Conservation (phyloP, 805 yeast genomes). For the Candida alai region DNA sequence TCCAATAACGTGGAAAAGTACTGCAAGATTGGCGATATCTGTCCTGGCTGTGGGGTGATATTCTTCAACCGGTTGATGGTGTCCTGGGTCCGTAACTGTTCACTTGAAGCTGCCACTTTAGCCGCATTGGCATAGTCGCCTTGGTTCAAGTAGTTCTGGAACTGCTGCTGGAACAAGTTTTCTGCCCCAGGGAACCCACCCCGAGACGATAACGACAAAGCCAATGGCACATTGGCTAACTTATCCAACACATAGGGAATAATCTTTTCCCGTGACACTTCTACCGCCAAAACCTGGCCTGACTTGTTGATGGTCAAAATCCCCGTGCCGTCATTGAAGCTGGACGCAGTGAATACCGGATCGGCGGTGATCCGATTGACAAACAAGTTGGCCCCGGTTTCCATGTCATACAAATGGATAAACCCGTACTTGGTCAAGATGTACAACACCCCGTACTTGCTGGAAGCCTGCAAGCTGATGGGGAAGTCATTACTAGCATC, state of each 20-base stretch:
- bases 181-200: constrained; percentile 99
- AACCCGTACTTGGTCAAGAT: constrained; percentile 94
- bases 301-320: constrained; percentile 88
- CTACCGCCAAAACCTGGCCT: constrained; percentile 93
- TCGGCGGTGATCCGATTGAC: constrained; percentile 96
- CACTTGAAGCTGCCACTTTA: constrained; percentile 92
- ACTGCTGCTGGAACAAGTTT: constrained; percentile 83
- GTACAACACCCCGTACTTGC: constrained; percentile 82
- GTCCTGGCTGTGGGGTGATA: constrained; percentile 89
- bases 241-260: constrained; percentile 87
- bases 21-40: constrained; percentile 88
- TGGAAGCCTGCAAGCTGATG: constrained; percentile 80
- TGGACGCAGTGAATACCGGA: constrained; percentile 85
- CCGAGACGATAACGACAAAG: constrained; percentile 84
- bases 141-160: constrained; percentile 73
- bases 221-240: constrained; percentile 81
- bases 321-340: constrained; percentile 72
- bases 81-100: constrained; percentile 87
- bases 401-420: constrained; percentile 92
- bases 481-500: constrained; percentile 97
- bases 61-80: constrained; percentile 90
- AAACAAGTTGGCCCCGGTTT: constrained; percentile 86
- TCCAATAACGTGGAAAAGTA: constrained; percentile 89
- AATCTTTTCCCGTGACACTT: constrained; percentile 76
- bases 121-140: constrained; percentile 94